A percentile compares a stretch with the other conserved stretches of the same genome.
Conservation (phyloP, 305 asterid genomes). For the Fraxinus paxiana region DNA sequence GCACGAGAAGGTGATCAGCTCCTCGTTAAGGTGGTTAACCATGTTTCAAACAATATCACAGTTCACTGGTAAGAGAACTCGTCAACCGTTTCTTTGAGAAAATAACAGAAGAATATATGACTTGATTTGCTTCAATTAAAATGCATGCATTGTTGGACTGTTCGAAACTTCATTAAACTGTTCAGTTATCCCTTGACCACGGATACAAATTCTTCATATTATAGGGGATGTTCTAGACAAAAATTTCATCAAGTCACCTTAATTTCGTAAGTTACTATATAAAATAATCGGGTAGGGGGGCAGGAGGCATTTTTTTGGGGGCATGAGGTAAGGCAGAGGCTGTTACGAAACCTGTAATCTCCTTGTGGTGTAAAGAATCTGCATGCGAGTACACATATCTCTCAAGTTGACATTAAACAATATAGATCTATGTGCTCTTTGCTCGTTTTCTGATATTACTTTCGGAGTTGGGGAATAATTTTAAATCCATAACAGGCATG, state of each 20-base stretch:
- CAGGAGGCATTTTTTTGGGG: no score
- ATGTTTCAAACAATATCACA: constrained; percentile 42
- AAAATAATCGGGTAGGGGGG: no score
- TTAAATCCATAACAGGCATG: constrained; percentile 43
- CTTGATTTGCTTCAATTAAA: no score
- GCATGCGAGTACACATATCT: not conserved
- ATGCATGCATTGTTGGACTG: no score
- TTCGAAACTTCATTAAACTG: no score
- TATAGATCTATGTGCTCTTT: not conserved
- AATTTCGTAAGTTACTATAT: no score
- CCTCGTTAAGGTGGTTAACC: constrained; percentile 44
- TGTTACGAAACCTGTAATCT: not conserved
- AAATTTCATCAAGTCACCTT: no score
- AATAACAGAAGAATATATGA: not conserved
- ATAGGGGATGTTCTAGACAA: no score
- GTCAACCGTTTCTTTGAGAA: not conserved
- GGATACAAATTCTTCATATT: no score
- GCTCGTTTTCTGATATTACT: not conserved
- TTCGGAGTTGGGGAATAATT: not conserved
- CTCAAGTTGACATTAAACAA: not conserved
- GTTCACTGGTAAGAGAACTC: constrained; percentile 50
- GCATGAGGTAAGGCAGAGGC: no score
- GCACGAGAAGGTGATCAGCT: constrained; percentile 60
- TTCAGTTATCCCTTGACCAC: no score
- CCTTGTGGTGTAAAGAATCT: not conserved